A percentile compares a stretch with the other conserved stretches of the same genome.
Evolutionary conservation across 305 asterid species (phyloP).

Genomic region (Fraxinus greggii): DNA sequence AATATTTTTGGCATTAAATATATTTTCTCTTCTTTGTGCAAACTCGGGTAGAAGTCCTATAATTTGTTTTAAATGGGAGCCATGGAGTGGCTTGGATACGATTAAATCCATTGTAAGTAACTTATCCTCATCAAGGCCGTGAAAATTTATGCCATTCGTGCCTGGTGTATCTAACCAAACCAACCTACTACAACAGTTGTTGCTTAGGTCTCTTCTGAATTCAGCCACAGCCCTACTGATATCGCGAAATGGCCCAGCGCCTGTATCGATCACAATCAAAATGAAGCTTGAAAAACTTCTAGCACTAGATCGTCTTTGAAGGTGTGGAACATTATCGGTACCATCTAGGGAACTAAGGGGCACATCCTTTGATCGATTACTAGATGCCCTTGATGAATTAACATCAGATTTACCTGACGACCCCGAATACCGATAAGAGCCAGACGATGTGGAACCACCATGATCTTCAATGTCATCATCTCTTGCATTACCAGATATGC

Average conservation of each 20-base stretch:
- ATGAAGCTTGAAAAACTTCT: slow-evolving; percentile 20
- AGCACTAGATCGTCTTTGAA: slow-evolving; percentile 15
- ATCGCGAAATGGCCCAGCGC: slow-evolving; percentile 30
- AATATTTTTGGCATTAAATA: background rate
- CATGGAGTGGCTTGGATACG: slow-evolving; percentile 50
- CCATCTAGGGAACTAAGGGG: slow-evolving; percentile 52
- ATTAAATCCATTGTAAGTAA: slow-evolving; percentile 41
- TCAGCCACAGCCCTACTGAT: slow-evolving; percentile 40
- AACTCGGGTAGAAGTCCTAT: slow-evolving; percentile 27
- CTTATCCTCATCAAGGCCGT: slow-evolving; percentile 36
- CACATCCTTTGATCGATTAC: slow-evolving; percentile 36
- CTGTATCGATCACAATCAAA: slow-evolving; percentile 37
- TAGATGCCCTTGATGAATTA: slow-evolving; percentile 31
- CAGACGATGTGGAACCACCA: background rate
- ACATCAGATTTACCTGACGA: slow-evolving; percentile 28
- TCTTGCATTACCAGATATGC: background rate
- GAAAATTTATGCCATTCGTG: background rate
- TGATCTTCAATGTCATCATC: slow-evolving; percentile 21
- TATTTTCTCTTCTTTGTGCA: background rate
- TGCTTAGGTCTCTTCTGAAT: slow-evolving; percentile 42
- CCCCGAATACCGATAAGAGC: slow-evolving; percentile 22
- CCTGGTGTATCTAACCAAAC: slow-evolving; percentile 46
- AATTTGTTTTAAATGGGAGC: slow-evolving; percentile 41
- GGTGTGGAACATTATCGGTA: slow-evolving; percentile 12
- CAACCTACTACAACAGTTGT: slow-evolving; percentile 32